phyloP scores from a whole-genome alignment of 331 rosid species.

The Rosa hybrid region DNA sequence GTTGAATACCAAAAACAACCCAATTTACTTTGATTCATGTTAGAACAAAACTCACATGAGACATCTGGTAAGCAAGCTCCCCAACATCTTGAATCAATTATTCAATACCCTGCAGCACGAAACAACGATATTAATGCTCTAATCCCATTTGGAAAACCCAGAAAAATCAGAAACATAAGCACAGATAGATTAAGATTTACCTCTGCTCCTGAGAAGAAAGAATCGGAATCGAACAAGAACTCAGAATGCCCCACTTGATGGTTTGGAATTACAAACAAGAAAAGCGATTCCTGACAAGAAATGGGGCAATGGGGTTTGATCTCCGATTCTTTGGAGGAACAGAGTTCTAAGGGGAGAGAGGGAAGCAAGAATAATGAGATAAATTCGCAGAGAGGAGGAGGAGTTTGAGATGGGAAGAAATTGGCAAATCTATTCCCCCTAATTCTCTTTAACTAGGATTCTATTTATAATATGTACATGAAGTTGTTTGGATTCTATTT shows the following conservation, averaged over 20 bases:
- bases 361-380: conserved; percentile 19
- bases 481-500: not conserved
- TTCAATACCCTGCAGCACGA: conserved; percentile 3
- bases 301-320: conserved; percentile 29
- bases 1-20: conserved; percentile 3
- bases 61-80: conserved; percentile 36
- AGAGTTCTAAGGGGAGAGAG: conserved; percentile 8
- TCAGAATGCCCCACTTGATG: conserved; percentile 9
- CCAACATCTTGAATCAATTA: conserved; percentile 38
- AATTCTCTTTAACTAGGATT: not conserved
- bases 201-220: not conserved
- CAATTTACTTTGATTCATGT: not conserved
- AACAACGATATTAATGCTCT: not conserved
- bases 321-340: conserved; percentile 39
- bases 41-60: conserved; percentile 34
- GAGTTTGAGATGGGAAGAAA: conserved; percentile 30
- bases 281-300: conserved; percentile 19
- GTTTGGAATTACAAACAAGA: not conserved
- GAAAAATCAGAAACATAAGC: not conserved
- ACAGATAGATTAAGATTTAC: not conserved
- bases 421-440: conserved; percentile 7
- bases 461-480: conserved; percentile 20
- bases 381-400: conserved; percentile 26
- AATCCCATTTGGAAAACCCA: not conserved
- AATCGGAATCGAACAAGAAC: not conserved